Evolutionary conservation across 371 early-diverging fungal species (phyloP).

Genomic region (Mortierella sp.): DNA sequence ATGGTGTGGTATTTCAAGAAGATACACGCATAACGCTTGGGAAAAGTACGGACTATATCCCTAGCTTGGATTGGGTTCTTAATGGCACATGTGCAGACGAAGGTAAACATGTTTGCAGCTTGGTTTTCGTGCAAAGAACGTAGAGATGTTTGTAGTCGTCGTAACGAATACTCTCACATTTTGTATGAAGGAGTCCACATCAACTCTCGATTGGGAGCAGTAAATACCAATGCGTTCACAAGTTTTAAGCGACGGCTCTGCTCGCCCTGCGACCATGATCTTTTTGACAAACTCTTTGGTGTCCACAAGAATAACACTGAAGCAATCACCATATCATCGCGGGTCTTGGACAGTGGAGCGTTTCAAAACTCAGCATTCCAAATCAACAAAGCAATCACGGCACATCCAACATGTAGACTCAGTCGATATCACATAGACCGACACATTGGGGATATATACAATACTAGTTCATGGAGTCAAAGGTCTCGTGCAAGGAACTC

Average conservation of each 20-base stretch:
- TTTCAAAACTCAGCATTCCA: background rate
- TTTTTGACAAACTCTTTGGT: constrained; percentile 18
- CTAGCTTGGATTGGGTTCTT: constrained; percentile 17
- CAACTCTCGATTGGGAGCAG: background rate
- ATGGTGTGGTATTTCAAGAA: constrained; percentile 12
- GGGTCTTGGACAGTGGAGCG: background rate
- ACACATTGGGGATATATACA: background rate
- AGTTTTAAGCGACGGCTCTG: constrained; percentile 11
- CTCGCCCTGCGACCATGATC: background rate
- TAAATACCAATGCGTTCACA: background rate
- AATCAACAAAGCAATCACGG: constrained; percentile 10
- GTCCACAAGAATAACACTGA: constrained; percentile 13
- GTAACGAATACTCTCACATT: background rate
- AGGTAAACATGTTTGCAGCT: constrained; percentile 9
- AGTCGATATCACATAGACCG: constrained; percentile 21
- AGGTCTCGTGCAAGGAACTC: background rate
- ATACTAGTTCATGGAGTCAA: no score
- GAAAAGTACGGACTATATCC: background rate
- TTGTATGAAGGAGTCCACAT: background rate
- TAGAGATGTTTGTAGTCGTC: background rate
- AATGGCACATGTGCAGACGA: constrained; percentile 10
- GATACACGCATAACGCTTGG: constrained; percentile 1
- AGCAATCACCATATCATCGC: background rate
- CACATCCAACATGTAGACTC: constrained; percentile 3
- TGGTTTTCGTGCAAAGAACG: background rate